Base-by-base conservation (phyloP, 148 eudicot genomes). In the Simmondsia chinensis region DNA sequence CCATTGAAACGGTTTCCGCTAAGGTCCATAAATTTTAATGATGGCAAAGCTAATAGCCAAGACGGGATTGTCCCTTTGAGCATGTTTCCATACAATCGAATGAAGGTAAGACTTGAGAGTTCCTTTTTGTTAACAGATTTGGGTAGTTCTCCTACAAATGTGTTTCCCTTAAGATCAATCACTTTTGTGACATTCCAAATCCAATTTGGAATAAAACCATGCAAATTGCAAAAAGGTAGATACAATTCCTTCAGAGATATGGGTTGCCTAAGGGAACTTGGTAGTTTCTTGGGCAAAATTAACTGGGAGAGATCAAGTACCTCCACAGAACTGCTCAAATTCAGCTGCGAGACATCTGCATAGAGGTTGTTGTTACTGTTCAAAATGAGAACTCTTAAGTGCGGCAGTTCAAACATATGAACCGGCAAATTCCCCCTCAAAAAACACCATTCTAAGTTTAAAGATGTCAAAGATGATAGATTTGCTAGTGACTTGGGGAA, bases 181-280 rank as follows among this genome's bases (percentile, higher is more conserved):
- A 0, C 26, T 20, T 20, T 32, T 7, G 58, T 23, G 9, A 37
- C n/a, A 13, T 48, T 60, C 65, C 59, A 60, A 5, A 52, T 17
- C 65, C 58, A 60, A 44, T 18, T 11, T 1, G 65, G 65, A 35
- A 60, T 10, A 3, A 5, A 20, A 3, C 59, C 59, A 28, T 35
- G 25, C 29, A 60, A 28, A 9, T 25, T 23, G 14, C 63, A 55
- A 3, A 22, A 20, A 6, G 3, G 6, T 1, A 52, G 23, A 11
- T 32, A 16, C 1, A 69, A 41, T 4, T 25, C 20, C 15, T 43
- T 33, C 43, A 63, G 24, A 22, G 17, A 45, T 35, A 17, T 50
- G 26, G 46, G 45, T 31, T 64, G 48, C 18, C 41, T 33, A 7
- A 59, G 58, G 9, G 59, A 49, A 36, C 53, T 3, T 6, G 72